Evolutionary conservation across 164 flowering plant genomes (phyloP).

Genomic region (Sextonia rubra): DNA sequence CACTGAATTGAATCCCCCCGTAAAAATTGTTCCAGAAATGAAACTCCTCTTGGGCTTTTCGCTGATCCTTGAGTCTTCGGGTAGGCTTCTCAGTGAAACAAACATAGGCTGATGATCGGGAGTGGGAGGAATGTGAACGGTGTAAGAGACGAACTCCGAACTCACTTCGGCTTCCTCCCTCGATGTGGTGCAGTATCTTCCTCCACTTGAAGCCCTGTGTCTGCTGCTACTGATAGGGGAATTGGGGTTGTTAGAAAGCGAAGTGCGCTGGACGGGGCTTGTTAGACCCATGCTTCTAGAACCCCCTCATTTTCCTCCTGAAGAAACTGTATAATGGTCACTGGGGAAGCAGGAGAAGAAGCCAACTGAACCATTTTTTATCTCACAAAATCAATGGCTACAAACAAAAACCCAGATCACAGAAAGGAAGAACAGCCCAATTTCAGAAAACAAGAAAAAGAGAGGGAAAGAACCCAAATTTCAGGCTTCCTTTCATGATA

Average conservation of each 20-base stretch:
- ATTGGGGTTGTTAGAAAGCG: constrained; percentile 51
- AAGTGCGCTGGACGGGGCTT: constrained; percentile 57
- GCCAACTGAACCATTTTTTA: constrained; percentile 46
- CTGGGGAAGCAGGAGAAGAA: constrained; percentile 60
- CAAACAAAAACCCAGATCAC: not conserved
- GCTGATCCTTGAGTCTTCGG: constrained; percentile 14
- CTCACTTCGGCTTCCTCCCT: constrained; percentile 31
- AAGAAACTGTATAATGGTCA: constrained; percentile 62
- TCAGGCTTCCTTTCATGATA: not conserved
- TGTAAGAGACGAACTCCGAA: constrained; percentile 57
- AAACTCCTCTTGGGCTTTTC: constrained; percentile 30
- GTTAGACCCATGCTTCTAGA: constrained; percentile 46
- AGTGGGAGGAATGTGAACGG: constrained; percentile 84
- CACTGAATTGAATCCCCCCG: constrained; percentile 74
- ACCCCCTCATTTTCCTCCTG: constrained; percentile 44
- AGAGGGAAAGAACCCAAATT: not conserved
- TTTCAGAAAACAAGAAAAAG: not conserved
- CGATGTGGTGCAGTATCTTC: constrained; percentile 40
- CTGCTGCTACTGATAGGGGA: constrained; percentile 47
- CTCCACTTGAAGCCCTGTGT: constrained; percentile 33
- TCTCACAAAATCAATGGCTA: not conserved
- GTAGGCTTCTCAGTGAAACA: constrained; percentile 38
- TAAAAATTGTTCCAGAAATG: constrained; percentile 65
- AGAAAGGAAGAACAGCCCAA: not conserved
- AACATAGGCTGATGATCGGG: constrained; percentile 58